phyloP scores from a whole-genome alignment of 2,329 filamentous ascomycete genomes.

The Verticillium klebahnii region DNA sequence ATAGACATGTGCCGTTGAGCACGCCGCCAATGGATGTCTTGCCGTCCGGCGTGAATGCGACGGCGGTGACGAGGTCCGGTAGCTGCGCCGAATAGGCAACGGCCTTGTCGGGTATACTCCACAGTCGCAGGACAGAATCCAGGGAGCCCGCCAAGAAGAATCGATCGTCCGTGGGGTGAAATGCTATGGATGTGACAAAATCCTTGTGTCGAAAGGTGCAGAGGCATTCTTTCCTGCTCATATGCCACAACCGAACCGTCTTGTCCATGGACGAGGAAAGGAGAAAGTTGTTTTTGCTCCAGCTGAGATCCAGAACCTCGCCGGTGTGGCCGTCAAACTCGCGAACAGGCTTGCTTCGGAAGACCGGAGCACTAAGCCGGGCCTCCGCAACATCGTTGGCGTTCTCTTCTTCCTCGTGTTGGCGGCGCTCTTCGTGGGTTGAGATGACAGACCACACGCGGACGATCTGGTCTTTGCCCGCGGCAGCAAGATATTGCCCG shows the following conservation, averaged over 20 bases:
- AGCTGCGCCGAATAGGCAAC: constrained; percentile 77
- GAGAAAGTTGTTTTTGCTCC: constrained; percentile 99
- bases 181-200: constrained; percentile 90
- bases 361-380: constrained; percentile 83
- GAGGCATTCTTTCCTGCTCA: constrained; percentile 77
- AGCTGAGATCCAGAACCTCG: constrained; percentile 86
- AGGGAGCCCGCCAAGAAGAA: constrained; percentile 95
- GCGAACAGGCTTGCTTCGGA: constrained; percentile 69
- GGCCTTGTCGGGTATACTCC: constrained; percentile 96
- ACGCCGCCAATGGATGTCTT: constrained; percentile 86
- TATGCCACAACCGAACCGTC: constrained; percentile 90
- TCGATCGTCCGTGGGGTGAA: constrained; percentile 90
- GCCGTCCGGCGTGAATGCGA: constrained; percentile 89
- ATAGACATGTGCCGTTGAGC: constrained; percentile 77
- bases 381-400: constrained; percentile 44
- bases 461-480: constrained; percentile 80
- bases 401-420: constrained; percentile 66
- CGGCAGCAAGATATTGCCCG: constrained; percentile 86
- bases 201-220: constrained; percentile 94
- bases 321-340: constrained; percentile 81
- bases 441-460: constrained; percentile 87
- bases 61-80: constrained; percentile 87
- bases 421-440: constrained; percentile 70
- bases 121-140: constrained; percentile 81
- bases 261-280: constrained; percentile 98